Evolutionary conservation across 2,329 filamentous ascomycete species (phyloP), one percentile per base, ranked within the genome.

Genomic region (Ophiostoma australiae): DNA sequence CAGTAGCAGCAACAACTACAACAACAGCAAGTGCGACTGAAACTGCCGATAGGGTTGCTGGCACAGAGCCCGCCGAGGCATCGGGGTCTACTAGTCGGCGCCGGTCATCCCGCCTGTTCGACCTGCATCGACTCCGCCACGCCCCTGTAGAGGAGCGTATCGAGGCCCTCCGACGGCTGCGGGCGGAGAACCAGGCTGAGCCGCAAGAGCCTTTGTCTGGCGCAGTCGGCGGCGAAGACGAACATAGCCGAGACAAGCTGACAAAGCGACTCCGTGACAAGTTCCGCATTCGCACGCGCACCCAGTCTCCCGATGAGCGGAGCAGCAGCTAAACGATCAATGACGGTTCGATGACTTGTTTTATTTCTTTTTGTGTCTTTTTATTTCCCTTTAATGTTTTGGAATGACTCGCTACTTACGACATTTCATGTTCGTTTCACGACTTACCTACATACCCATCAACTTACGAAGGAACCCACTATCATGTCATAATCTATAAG

Each of bases 81-180:
- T 48, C 72, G 7, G 67, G 73, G 7, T 48, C 37, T 27, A 68
- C 70, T 3, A 61, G 55, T 37, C 73, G 73, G 33, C 79, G 82
- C 55, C 82, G 86, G 31, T 76, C 83, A 4, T 85, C 85, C 0
- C 83, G 86, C 3, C 76, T 89, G 4, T 80, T 89, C 58, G 87
- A 89, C 74, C 79, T 88, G 66, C 83, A 86, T 73, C 80, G 85
- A 65, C 79, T 90, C 23, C 83, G 87, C 13, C 82, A 88, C 72
- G 87, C 87, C n/a, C 81, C 86, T 0, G 81, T 84, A 3, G 85
- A 89, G 74, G 87, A 90, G 77, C 85, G 87, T n/a, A 86, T 90
- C 70, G 86, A 85, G 70, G 85, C 83, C 6, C 80, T 90, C 5
- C 82, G 87, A 48, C 83, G 83, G 69, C 81, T 84, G 67, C 79